phyloP scores from a whole-genome alignment of 2,329 filamentous ascomycete genomes.

The Pestalotiopsis sp. region DNA sequence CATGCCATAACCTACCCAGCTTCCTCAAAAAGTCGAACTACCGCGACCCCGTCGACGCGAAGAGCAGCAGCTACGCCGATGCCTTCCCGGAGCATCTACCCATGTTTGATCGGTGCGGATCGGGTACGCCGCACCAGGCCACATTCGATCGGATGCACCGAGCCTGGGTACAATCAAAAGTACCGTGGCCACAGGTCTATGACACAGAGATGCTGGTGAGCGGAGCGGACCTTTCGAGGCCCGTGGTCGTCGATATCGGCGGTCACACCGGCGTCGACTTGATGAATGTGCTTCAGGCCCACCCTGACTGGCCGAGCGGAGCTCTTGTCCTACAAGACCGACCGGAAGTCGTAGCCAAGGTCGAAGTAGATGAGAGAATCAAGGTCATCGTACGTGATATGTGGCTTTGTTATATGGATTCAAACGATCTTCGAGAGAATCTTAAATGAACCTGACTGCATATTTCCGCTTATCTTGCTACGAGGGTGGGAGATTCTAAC shows the following conservation, averaged over 20 bases:
- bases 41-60: constrained; percentile 24
- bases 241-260: constrained; percentile 43
- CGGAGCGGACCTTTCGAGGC: constrained; percentile 25
- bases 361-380: no score
- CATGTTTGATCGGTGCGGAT: constrained; percentile 24
- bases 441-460: neutral
- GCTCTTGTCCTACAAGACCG: constrained; percentile 44
- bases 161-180: constrained; percentile 21
- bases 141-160: constrained; percentile 26
- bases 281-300: constrained; percentile 30
- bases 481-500: no score
- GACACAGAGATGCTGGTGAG: constrained; percentile 26
- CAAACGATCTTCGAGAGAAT: no score
- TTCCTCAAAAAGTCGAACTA: constrained; percentile 28
- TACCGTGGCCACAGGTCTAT: constrained; percentile 28
- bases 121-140: constrained; percentile 19
- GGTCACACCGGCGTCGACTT: constrained; percentile 43
- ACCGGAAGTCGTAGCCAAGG: constrained; percentile 27
- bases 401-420: no score
- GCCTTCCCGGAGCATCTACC: constrained; percentile 18
- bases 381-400: no score
- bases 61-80: constrained; percentile 23
- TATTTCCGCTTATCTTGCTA: constrained; percentile 24
- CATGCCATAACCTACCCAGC: constrained; percentile 20
- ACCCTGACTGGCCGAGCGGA: constrained; percentile 33